Evolutionary conservation across 202 grass and related monocot genomes (phyloP).

Genomic region (Setaria italica): DNA sequence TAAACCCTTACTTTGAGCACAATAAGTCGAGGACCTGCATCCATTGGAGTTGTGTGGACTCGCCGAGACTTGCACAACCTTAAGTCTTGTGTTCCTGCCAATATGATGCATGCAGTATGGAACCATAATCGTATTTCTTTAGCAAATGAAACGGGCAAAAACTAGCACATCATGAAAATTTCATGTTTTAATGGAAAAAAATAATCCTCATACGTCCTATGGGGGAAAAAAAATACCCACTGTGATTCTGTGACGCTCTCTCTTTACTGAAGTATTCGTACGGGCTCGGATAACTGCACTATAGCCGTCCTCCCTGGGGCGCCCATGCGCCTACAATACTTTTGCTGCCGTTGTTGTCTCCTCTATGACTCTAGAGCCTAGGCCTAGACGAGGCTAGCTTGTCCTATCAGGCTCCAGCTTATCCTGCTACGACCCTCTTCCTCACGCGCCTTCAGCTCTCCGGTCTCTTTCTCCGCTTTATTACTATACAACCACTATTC

Average conservation of each 20-base stretch:
- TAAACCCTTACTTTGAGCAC: background rate
- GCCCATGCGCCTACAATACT: slow-evolving; percentile 30
- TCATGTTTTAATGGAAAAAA: too few relatives aligned
- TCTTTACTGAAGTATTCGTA: background rate
- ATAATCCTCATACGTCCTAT: too few relatives aligned
- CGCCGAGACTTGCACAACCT: too few relatives aligned
- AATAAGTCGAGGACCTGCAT: too few relatives aligned
- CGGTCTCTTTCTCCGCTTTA: slow-evolving; percentile 23
- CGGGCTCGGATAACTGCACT: background rate
- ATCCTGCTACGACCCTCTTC: background rate
- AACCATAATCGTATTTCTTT: background rate
- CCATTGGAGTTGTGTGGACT: too few relatives aligned
- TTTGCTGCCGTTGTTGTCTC: slow-evolving; percentile 40
- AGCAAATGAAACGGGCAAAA: background rate
- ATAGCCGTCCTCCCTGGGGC: background rate
- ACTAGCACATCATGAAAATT: background rate
- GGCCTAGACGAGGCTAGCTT: background rate
- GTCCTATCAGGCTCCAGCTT: background rate
- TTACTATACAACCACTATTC: background rate
- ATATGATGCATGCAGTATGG: background rate
- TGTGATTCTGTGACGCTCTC: background rate
- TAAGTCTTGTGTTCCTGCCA: too few relatives aligned
- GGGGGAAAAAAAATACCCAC: background rate
- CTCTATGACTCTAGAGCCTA: background rate
- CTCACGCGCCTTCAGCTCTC: background rate